Base-by-base conservation (phyloP, 2,329 filamentous ascomycete species). In the Cladosporium sp. region DNA sequence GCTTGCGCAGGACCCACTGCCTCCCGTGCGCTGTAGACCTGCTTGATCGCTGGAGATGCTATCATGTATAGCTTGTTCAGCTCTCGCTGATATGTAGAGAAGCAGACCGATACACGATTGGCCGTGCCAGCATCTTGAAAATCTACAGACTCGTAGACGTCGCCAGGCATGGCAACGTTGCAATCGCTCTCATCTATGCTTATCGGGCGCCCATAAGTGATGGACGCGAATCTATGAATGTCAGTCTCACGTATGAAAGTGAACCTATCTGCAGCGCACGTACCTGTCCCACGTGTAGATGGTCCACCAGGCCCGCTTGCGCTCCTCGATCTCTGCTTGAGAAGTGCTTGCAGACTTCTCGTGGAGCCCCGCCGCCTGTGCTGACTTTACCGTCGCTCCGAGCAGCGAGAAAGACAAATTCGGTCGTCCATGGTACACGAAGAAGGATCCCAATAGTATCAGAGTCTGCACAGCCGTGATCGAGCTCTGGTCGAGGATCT, bases 141-240 rank as follows among this genome's bases (percentile, higher is more conserved):
- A 15, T 58, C 63, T 1, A 67, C 69, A 38, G 68, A 71, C 49
- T 76, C 74, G 5, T 62, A 59, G 5, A 71, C 61, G 49, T 75
- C 71, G 0, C 63, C 62, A 1, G 74, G 75, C 65, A 74, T 75
- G 2, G 60, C 45, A 15, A 72, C 66, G 43, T 69, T 70, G 60
- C 74, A 77, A 40, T 76, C 74, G 52, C 73, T 72, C 59, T 77
- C 75, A 39, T 76, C 74, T 37, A 77, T 76, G 3, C 75, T 71
- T 25, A 77, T 63, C 6, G 75, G 75, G 5, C 73, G 62, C 5
- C 75, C 75, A 57, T 77, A 77, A 0, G 72, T 74, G 11, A 75
- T 73, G 5, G 74, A 75, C 5, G 72, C 72, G 39, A 75, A 77
- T 39, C 67, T 67, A 30, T n/a, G 17, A 6, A 15, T 19, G 19